phyloP scores from a whole-genome alignment of 306 rosid genomes.

The Mimosa bimucronata region DNA sequence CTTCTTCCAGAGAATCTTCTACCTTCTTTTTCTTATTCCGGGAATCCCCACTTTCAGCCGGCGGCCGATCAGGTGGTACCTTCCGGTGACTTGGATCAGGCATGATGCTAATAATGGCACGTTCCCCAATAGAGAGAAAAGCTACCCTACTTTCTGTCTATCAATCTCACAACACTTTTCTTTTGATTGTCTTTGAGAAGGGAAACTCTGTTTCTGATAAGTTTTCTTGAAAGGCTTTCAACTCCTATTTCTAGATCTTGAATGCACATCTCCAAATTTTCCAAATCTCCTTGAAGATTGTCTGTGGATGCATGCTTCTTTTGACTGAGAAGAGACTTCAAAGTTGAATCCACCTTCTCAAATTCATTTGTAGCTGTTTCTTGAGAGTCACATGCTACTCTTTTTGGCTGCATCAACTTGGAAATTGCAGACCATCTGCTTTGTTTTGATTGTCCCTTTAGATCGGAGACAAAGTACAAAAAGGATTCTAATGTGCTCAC shows the following conservation, averaged over 20 bases:
- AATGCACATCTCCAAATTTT: constrained; percentile 36
- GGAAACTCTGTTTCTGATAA: constrained; percentile 34
- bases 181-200: too few relatives aligned
- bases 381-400: not conserved
- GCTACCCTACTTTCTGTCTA: too few relatives aligned
- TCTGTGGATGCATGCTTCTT: constrained; percentile 19
- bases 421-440: constrained; percentile 31
- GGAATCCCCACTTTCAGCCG: too few relatives aligned
- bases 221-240: constrained; percentile 24
- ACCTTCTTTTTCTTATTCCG: too few relatives aligned
- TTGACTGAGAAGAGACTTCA: not conserved
- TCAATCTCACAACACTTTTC: too few relatives aligned
- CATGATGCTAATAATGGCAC: too few relatives aligned
- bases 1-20: too few relatives aligned
- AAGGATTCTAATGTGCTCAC: not conserved
- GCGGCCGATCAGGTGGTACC: too few relatives aligned
- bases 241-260: constrained; percentile 34
- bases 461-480: not conserved
- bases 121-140: too few relatives aligned
- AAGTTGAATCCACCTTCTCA: not conserved
- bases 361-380: not conserved
- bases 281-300: constrained; percentile 8
- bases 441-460: constrained; percentile 23
- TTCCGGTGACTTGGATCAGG: too few relatives aligned
- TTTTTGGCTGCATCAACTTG: constrained; percentile 38